Conservation (phyloP, 495 filamentous ascomycete genomes). For the Clavariopsis aquatica region DNA sequence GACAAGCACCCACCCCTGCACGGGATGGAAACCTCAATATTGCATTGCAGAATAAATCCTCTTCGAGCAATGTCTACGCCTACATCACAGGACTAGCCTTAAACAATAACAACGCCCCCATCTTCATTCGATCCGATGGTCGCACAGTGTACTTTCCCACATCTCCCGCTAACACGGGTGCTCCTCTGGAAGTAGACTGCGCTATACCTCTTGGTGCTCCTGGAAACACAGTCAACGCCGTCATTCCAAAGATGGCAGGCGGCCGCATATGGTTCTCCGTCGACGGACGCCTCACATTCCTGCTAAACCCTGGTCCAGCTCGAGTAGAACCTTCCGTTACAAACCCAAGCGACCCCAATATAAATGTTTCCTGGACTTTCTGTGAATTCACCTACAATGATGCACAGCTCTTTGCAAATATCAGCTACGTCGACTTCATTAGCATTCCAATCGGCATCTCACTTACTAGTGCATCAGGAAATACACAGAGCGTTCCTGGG, state of each 20-base stretch:
- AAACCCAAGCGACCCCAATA: conserved; percentile 66
- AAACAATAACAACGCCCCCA: conserved; percentile 59
- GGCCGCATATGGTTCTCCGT: conserved; percentile 69
- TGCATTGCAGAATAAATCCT: conserved; percentile 63
- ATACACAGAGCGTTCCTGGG: conserved; percentile 59
- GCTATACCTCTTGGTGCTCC: conserved; percentile 64
- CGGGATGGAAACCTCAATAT: conserved; percentile 57
- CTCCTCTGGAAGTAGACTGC: conserved; percentile 55
- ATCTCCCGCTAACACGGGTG: conserved; percentile 50
- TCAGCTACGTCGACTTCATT: conserved; percentile 75
- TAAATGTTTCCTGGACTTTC: conserved; percentile 66
- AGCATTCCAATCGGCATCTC: conserved; percentile 64
- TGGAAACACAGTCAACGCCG: conserved; percentile 60
- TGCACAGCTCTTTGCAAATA: conserved; percentile 70
- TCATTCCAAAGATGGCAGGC: conserved; percentile 68
- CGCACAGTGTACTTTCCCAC: conserved; percentile 57
- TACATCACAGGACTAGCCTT: conserved; percentile 69
- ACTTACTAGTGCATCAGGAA: conserved; percentile 56
- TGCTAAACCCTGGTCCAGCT: conserved; percentile 67
- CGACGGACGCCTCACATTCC: conserved; percentile 64
- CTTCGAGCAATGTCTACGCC: conserved; percentile 63
- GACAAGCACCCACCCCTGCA: conserved; percentile 13
- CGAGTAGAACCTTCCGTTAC: conserved; percentile 71
- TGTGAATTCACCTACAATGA: conserved; percentile 73
- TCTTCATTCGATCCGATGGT: conserved; percentile 65